These are phyloP conservation scores for Rhexocercosporidium sp. DNA, from an alignment of 2,329 filamentous ascomycete genomes.

Conservation along the genomic window DNA sequence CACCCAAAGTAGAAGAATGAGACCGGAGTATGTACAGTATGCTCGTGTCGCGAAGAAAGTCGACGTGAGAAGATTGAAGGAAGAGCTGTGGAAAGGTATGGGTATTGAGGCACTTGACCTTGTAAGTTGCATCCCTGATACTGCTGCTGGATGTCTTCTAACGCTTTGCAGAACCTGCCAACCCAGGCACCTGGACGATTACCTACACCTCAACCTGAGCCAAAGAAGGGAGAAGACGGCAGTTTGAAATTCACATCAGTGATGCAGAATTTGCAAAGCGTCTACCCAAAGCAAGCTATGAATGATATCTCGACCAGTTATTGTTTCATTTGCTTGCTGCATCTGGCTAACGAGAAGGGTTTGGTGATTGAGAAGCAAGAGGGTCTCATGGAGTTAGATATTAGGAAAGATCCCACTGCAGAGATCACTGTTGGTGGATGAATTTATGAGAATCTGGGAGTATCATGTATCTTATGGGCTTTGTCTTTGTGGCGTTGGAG, in stretches of 20 bases:
- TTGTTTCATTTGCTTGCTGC: conserved; percentile 86
- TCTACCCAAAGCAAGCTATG: conserved; percentile 87
- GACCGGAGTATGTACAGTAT: conserved; percentile 74
- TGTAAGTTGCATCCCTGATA: conserved; percentile 46
- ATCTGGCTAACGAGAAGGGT: conserved; percentile 79
- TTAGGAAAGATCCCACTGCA: conserved; percentile 66
- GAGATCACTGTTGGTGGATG: conserved; percentile 52
- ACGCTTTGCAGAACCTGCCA: conserved; percentile 31
- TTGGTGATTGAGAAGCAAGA: conserved; percentile 60
- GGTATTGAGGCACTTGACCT: conserved; percentile 55
- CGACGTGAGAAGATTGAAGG: conserved; percentile 70
- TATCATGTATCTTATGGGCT: not conserved
- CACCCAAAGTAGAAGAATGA: conserved; percentile 64
- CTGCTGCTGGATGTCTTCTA: conserved; percentile 19
- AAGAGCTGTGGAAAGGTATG: conserved; percentile 73
- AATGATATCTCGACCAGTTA: conserved; percentile 91
- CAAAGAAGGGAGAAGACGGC: conserved; percentile 46
- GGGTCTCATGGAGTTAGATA: conserved; percentile 63
- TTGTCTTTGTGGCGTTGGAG: not conserved
- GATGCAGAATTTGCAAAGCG: conserved; percentile 84
- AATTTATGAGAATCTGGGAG: not conserved
- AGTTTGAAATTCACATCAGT: conserved; percentile 85
- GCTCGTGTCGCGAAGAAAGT: conserved; percentile 74
- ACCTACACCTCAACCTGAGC: conserved; percentile 45
- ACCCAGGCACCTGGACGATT: conserved; percentile 38